Base-by-base conservation (phyloP, 2,329 filamentous ascomycete species). In the Fusarium sp. region DNA sequence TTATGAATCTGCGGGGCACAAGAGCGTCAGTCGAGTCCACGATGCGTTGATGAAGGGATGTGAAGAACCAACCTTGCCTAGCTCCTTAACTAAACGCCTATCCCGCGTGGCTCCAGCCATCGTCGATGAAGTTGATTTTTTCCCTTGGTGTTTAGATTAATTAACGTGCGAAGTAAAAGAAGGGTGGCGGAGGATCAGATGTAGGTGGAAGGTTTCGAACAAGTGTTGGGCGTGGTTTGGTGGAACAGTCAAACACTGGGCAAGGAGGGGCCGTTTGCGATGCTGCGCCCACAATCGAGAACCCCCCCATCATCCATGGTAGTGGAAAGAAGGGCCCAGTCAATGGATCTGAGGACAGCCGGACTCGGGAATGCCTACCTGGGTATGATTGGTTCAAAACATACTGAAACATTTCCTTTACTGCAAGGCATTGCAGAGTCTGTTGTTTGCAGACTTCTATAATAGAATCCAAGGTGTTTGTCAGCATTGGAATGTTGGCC, bases 81-180 rank as follows among this genome's bases (percentile, higher is more conserved):
- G 82, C 82, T 91, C 90, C 79, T 91, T 92, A 49, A 84, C 83
- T 69, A 92, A 80, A 43, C 90, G 84, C 80, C 90, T 91, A 23
- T 85, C 82, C 60, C 88, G 87, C 72, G 89, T 85, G 66, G 81
- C 83, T 66, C 85, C 83, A 70, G 81, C 77, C 83, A 84, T 85
- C 63, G 57, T 70, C 47, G 43, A 66, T 64, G 40, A 62, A 63
- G 46, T 67, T 33, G 16, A 46, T 43, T 40, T 53, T 30, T 44
- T 28, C 60, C 69, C 54, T 40, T 28, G 12, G n/a, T 25, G 42
- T 49, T 38, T 57, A 52, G 59, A 47, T 57, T 25, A 60, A 60
- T 58, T 21, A 44, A 30, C 19, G 54, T 25, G 40, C 49, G 46
- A 60, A 28, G 33, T 12, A 16, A 49, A 19, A 46, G 40, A 47